phyloP scores from a whole-genome alignment of 345 rosid genomes.

The Psidium guajava region DNA sequence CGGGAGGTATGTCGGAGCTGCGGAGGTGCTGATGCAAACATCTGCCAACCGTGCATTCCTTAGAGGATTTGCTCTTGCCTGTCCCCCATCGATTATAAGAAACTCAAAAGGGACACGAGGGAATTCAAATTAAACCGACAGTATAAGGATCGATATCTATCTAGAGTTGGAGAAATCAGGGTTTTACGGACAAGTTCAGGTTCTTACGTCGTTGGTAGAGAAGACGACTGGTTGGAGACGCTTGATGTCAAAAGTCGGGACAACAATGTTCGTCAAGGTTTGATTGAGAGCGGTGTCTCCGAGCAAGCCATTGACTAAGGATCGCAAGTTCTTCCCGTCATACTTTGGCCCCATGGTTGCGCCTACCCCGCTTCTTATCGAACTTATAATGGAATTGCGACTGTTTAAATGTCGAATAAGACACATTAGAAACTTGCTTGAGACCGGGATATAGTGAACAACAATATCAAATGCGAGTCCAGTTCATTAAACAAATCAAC shows the following conservation, averaged over 20 bases:
- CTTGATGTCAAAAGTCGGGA: background rate
- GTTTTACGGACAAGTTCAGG: no score
- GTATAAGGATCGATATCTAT: background rate
- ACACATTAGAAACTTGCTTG: background rate
- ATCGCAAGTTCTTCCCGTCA: background rate
- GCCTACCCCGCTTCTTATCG: background rate
- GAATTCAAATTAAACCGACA: background rate
- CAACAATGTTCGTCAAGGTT: background rate
- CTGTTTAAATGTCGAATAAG: background rate
- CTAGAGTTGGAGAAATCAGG: background rate
- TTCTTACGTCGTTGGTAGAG: background rate
- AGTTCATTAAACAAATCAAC: background rate
- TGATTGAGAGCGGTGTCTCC: background rate
- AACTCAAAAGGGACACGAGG: background rate
- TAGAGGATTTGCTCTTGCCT: background rate
- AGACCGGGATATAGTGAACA: background rate
- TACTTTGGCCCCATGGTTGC: background rate
- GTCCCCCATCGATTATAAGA: background rate
- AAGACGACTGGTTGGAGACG: background rate
- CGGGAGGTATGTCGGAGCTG: slow-evolving; percentile 17
- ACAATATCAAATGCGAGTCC: background rate
- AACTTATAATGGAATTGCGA: background rate
- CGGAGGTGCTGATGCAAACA: slow-evolving; percentile 14
- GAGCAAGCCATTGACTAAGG: background rate
- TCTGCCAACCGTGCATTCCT: slow-evolving; percentile 14